Evolutionary conservation across 768 basidiomycete species (phyloP), one percentile per base, ranked within the genome.

Genomic region (Phlebiopsis gigantea): DNA sequence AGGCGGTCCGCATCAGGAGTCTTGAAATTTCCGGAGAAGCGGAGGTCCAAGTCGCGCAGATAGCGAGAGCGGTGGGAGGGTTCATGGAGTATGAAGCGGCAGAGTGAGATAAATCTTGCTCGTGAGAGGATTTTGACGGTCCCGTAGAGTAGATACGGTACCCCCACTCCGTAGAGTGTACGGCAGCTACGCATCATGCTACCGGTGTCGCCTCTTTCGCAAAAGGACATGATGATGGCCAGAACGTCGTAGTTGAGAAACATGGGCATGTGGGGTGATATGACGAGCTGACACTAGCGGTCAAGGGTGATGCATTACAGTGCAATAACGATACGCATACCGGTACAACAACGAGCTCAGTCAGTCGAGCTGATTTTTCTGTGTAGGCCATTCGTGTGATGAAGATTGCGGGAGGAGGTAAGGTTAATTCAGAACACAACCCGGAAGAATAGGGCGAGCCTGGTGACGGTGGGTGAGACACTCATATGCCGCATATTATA

Each of bases 201-300:
- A 2, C 30, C 17, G n/a, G 48, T 15, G 4, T 59, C 53, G 22
- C 39, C 34, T 15, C 30, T 29, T 9, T 30, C 12, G 4, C 49
- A 14, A 10, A 24, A 49, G 2, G 53, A 49, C 53, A 59, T 54
- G n/a, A 59, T 19, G 1, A n/a, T 5, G 30, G 29, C 7, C 15
- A 59, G 41, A 17, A 55, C 46, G 25, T 59, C 57, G 39, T 30
- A 59, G 25, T 59, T 44, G 9, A 59, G 34, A 15, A 6, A 12
- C 50, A 58, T 53, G n/a, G n/a, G n/a, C n/a, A n/a, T n/a, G n/a
- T n/a, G n/a, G n/a, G n/a, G n/a, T n/a, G n/a, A n/a, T n/a, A n/a
- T n/a, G n/a, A n/a, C n/a, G n/a, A n/a, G n/a, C n/a, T n/a, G n/a
- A n/a, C n/a, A n/a, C n/a, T n/a, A n/a, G n/a, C n/a, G n/a, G n/a